These are phyloP conservation scores for Mycena pura DNA, from an alignment of 768 basidiomycete species.

Conservation along the genomic window DNA sequence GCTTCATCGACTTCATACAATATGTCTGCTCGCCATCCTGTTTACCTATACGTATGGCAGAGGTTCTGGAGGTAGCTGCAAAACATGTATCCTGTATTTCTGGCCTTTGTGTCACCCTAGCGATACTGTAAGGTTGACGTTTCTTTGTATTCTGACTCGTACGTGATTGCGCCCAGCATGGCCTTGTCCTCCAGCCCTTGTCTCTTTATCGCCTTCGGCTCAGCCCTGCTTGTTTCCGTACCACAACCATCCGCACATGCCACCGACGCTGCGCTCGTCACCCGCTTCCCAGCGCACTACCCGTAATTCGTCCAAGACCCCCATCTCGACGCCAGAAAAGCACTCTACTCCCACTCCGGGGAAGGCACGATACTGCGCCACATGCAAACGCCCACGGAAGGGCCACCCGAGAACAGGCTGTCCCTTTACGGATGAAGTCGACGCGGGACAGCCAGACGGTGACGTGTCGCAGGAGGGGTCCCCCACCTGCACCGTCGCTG, in stretches of 20 bases:
- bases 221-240: not conserved
- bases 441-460: not conserved
- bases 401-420: constrained; percentile 25
- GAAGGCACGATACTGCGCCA: constrained; percentile 19
- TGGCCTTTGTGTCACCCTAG: too few relatives aligned
- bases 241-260: not conserved
- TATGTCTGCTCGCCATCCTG: too few relatives aligned
- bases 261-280: constrained; percentile 22
- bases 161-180: too few relatives aligned
- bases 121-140: too few relatives aligned
- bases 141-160: too few relatives aligned
- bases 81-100: too few relatives aligned
- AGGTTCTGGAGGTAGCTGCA: too few relatives aligned
- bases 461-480: not conserved
- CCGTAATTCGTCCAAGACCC: constrained; percentile 20
- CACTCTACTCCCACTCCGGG: constrained; percentile 7
- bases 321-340: constrained; percentile 4
- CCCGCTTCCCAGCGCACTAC: constrained; percentile 21
- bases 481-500: not conserved
- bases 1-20: too few relatives aligned
- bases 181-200: too few relatives aligned
- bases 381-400: constrained; percentile 25
- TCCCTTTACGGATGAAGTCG: constrained; percentile 13
- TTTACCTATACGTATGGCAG: too few relatives aligned
- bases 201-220: too few relatives aligned